A percentile compares a stretch with the other conserved stretches of the same genome.
Conservation (phyloP, 768 basidiomycete species). For the Pisolithus microcarpus region DNA sequence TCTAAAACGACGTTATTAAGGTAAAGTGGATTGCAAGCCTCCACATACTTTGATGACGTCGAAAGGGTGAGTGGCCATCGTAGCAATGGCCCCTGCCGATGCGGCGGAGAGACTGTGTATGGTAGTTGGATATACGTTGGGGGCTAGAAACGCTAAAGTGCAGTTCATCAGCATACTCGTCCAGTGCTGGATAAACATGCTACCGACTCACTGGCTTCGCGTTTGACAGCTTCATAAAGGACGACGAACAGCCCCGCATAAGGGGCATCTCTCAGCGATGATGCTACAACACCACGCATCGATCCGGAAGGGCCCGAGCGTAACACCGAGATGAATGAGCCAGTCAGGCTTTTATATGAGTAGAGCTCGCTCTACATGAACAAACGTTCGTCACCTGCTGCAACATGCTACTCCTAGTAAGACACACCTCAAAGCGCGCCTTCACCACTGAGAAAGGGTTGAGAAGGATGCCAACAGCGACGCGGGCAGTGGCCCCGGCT, state of each 20-base stretch:
- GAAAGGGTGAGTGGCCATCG: constrained; percentile 83
- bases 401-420: background rate
- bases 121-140: constrained; percentile 38
- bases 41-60: constrained; percentile 81
- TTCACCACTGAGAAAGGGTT: constrained; percentile 92
- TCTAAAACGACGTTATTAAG: constrained; percentile 38
- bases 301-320: constrained; percentile 75
- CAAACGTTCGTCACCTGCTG: background rate
- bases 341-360: constrained; percentile 53
- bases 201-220: constrained; percentile 48
- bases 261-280: constrained; percentile 89
- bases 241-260: constrained; percentile 88
- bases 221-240: constrained; percentile 82
- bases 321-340: constrained; percentile 51
- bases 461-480: constrained; percentile 72
- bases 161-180: constrained; percentile 1
- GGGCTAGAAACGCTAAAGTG: constrained; percentile 34
- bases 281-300: constrained; percentile 79
- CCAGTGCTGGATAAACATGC: background rate
- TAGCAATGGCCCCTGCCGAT: constrained; percentile 76
- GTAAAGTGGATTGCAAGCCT: background rate
- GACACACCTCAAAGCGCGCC: constrained; percentile 81
- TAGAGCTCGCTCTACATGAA: no score
- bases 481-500: constrained; percentile 77
- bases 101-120: constrained; percentile 68